Evolutionary conservation across 495 filamentous ascomycete species (phyloP).

Genomic region (Xanthoparmelia taractica): DNA sequence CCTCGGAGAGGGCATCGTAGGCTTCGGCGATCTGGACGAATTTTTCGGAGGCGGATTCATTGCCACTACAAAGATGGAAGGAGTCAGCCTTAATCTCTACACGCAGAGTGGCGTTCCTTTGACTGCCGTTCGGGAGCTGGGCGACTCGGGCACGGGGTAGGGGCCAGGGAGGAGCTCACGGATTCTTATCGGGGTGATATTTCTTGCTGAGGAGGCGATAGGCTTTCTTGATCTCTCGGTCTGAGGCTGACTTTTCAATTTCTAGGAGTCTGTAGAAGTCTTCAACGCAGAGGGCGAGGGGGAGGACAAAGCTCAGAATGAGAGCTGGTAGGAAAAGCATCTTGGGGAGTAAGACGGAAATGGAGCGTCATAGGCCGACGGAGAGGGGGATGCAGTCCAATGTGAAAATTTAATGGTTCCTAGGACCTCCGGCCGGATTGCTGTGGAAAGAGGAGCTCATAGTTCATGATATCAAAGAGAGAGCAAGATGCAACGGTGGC

Average conservation of each 20-base stretch:
- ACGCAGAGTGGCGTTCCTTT: not conserved
- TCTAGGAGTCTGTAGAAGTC: slow-evolving; percentile 94
- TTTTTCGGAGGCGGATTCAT: slow-evolving; percentile 75
- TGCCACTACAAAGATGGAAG: slow-evolving; percentile 45
- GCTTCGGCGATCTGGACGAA: slow-evolving; percentile 95
- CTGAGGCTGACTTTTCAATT: slow-evolving; percentile 70
- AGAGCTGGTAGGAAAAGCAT: slow-evolving; percentile 23
- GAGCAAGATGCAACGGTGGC: slow-evolving; percentile 12
- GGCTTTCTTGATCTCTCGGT: slow-evolving; percentile 91
- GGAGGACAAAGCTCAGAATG: slow-evolving; percentile 37
- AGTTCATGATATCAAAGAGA: not conserved
- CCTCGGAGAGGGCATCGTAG: slow-evolving; percentile 84
- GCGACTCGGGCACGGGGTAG: not conserved
- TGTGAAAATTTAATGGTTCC: not conserved
- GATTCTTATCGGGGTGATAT: slow-evolving; percentile 97
- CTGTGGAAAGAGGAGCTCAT: not conserved
- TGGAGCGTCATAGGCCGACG: slow-evolving; percentile 13
- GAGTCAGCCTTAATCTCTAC: slow-evolving; percentile 4
- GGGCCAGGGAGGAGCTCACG: slow-evolving; percentile 49
- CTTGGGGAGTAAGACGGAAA: not conserved
- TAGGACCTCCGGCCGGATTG: not conserved
- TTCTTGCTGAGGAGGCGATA: slow-evolving; percentile 92
- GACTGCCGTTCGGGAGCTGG: not conserved
- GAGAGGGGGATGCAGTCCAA: not conserved
- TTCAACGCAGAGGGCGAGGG: slow-evolving; percentile 53